These are phyloP conservation scores for Williopsis jadinii DNA, from an alignment of 1,139 yeast species.

Conservation along the genomic window DNA sequence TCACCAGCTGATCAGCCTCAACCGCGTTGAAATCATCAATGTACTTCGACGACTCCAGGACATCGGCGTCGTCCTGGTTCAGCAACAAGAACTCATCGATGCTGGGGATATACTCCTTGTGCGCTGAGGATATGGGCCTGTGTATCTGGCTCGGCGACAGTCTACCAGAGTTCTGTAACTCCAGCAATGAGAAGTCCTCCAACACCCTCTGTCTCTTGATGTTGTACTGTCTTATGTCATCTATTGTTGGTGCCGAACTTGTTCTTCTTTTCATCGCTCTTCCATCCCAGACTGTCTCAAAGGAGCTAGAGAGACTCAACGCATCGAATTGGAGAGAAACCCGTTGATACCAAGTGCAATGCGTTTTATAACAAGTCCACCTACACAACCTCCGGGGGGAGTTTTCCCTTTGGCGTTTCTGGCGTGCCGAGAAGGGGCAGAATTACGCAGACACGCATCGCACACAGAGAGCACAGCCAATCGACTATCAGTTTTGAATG, in stretches of 20 bases:
- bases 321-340: too few relatives aligned
- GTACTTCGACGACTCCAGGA: slow-evolving; percentile 12
- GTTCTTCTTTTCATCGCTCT: slow-evolving; percentile 1
- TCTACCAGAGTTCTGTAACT: neutral
- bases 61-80: slow-evolving; percentile 17
- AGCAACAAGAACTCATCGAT: slow-evolving; percentile 15
- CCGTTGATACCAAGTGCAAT: too few relatives aligned
- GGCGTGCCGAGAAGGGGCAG: too few relatives aligned
- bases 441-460: too few relatives aligned
- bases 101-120: slow-evolving; percentile 13
- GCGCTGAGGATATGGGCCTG: slow-evolving; percentile 5
- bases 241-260: slow-evolving; percentile 14
- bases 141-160: slow-evolving; percentile 2
- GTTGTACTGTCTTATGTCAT: slow-evolving; percentile 17
- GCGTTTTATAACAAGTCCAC: too few relatives aligned
- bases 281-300: neutral
- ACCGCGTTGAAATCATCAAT: slow-evolving; percentile 2
- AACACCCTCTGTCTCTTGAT: slow-evolving; percentile 14
- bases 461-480: neutral
- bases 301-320: too few relatives aligned
- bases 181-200: slow-evolving; percentile 10
- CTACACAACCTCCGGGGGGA: too few relatives aligned
- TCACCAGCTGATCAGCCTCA: slow-evolving; percentile 4
- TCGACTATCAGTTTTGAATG: neutral
- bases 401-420: too few relatives aligned